phyloP scores from a whole-genome alignment of 2,329 filamentous ascomycete species.

The Neofusicoccum laricinum region DNA sequence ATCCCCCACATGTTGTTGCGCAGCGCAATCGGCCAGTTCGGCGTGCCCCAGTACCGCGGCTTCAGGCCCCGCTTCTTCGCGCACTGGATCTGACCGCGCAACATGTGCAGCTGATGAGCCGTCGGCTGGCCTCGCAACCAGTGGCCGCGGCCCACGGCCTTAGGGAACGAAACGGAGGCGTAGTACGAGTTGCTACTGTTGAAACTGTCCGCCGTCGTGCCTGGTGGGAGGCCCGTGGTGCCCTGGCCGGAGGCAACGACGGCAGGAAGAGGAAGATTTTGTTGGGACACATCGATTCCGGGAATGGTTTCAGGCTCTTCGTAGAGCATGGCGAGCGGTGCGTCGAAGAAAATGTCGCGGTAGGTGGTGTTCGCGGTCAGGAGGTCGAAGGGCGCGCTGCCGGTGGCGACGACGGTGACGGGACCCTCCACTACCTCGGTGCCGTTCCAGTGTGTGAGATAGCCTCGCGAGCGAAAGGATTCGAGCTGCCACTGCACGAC shows the following conservation, averaged over 20 bases:
- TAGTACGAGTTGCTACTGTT: slow-evolving; percentile 69
- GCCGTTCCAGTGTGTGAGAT: slow-evolving; percentile 52
- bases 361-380: slow-evolving; percentile 47
- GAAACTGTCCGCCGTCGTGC: slow-evolving; percentile 38
- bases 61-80: slow-evolving; percentile 54
- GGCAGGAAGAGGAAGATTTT: background rate
- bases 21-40: slow-evolving; percentile 53
- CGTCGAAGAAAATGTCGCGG: slow-evolving; percentile 57
- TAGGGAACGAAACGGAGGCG: slow-evolving; percentile 58
- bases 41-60: slow-evolving; percentile 56
- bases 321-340: slow-evolving; percentile 42
- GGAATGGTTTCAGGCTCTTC: slow-evolving; percentile 19
- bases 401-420: slow-evolving; percentile 54
- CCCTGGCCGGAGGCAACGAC: slow-evolving; percentile 42
- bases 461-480: slow-evolving; percentile 48
- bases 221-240: slow-evolving; percentile 37
- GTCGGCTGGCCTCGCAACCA: slow-evolving; percentile 47
- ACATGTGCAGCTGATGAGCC: slow-evolving; percentile 41
- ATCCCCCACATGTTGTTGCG: slow-evolving; percentile 55
- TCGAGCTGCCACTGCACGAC: slow-evolving; percentile 41
- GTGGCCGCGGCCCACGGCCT: slow-evolving; percentile 39
- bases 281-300: background rate
- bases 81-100: slow-evolving; percentile 52
- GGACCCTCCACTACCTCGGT: slow-evolving; percentile 39
- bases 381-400: slow-evolving; percentile 50